Base-by-base conservation (phyloP, 768 basidiomycete genomes). In the Tulasnella sp. region DNA sequence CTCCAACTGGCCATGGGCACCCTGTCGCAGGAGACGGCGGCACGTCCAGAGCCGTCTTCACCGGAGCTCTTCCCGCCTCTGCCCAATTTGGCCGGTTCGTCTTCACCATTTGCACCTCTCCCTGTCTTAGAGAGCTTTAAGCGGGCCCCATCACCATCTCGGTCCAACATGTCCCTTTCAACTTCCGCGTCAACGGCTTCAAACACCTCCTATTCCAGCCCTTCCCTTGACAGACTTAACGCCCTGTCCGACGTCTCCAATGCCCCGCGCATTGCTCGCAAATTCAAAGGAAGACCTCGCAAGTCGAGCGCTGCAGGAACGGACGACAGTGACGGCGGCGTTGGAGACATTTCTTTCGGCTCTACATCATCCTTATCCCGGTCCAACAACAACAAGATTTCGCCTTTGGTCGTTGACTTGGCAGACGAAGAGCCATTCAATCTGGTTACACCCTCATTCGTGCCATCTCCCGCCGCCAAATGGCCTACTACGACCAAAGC, bases 101-200 rank as follows among this genome's bases (percentile, higher is more conserved):
- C 40, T 7, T 40, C 52, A 26, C 52, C 52, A 32, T 59, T 59
- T 29, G 52, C 52, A 22, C 52, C 52, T 59, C 52, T 59, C 32
- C 26, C 52, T 59, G 52, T 29, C 26, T 29, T 59, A 59, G 52
- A 29, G 22, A 59, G 52, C 26, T 59, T 59, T 29, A 59, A 65
- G 39, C 71, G 37, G 40, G 36, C 71, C 7, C 7, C 19, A 35
- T 64, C 71, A 32, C 71, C 74, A 29, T 36, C 73, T 37, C 29
- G 35, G 22, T 37, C 74, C 17, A 62, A 74, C 73, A 34, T 42
- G 59, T 62, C 74, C 34, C 44, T 74, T 5, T 59, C 74, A 8
- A 44, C 74, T n/a, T 74, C 73, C 34, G 62, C 73, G 34, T 73
- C 72, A 11, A 74, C 40, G 11, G 47, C 73, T 2, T 47, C 73